These are phyloP conservation scores for Cornus controversa DNA, from an alignment of 148 eudicot genomes.

Conservation along the genomic window DNA sequence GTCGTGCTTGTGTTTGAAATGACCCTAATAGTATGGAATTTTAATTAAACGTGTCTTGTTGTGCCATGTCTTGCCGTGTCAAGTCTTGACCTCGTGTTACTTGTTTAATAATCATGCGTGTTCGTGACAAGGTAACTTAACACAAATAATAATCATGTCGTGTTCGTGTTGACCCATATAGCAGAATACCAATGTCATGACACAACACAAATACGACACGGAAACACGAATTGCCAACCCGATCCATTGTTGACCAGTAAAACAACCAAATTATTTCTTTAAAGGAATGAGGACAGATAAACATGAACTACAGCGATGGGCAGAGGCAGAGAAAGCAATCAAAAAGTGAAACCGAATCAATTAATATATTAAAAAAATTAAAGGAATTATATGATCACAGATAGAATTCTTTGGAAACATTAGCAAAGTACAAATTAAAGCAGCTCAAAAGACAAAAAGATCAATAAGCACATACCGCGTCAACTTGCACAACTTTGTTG, in stretches of 20 bases:
- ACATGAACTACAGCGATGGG: neutral
- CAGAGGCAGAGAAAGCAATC: neutral
- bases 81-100: too few species aligned
- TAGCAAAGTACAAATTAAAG: neutral
- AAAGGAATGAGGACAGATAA: neutral
- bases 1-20: too few species aligned
- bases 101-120: too few species aligned
- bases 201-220: too few species aligned
- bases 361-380: neutral
- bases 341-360: neutral
- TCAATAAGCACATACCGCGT: conserved; percentile 54
- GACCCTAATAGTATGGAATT: too few species aligned
- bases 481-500: conserved; percentile 86
- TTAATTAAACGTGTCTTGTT: too few species aligned
- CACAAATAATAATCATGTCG: too few species aligned
- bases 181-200: too few species aligned
- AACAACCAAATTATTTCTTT: neutral
- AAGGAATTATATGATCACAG: neutral
- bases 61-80: too few species aligned
- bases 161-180: too few species aligned
- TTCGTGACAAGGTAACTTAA: too few species aligned
- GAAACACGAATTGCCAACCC: too few species aligned
- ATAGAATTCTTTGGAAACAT: neutral
- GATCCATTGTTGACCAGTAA: neutral
- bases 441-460: neutral